Conservation (phyloP, 1,284 basidiomycete species). For the Rhodofomes roseus region DNA sequence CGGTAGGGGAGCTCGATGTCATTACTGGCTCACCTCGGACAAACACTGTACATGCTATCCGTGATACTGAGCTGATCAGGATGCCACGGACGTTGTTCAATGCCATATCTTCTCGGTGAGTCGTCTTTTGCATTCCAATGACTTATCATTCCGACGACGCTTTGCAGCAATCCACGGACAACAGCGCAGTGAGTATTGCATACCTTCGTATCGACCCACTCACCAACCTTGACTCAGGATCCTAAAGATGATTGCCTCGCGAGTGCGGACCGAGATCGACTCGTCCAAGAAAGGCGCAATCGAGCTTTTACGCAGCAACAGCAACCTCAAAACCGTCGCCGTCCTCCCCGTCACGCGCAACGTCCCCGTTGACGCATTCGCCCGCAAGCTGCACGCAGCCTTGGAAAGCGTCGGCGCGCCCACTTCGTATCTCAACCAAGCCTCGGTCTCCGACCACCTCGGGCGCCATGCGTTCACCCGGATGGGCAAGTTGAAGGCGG, state of each 20-base stretch:
- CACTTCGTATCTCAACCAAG: slow-evolving; percentile 89
- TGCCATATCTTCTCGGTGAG: slow-evolving; percentile 83
- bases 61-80: slow-evolving; percentile 95
- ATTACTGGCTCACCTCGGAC: slow-evolving; percentile 89
- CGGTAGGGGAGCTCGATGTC: slow-evolving; percentile 91
- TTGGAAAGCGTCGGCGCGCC: slow-evolving; percentile 87
- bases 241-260: slow-evolving; percentile 88
- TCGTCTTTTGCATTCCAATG: slow-evolving; percentile 1
- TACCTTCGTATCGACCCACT: not conserved
- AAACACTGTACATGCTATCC: slow-evolving; percentile 95
- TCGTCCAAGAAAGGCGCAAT: slow-evolving; percentile 46
- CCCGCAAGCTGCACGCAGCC: slow-evolving; percentile 82
- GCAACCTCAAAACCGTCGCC: slow-evolving; percentile 92
- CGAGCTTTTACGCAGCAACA: slow-evolving; percentile 74
- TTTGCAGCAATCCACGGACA: slow-evolving; percentile 82
- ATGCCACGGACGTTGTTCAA: slow-evolving; percentile 99
- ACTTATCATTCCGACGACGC: slow-evolving; percentile 2
- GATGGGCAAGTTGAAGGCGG: slow-evolving; percentile 93
- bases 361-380: slow-evolving; percentile 86
- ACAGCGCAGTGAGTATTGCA: slow-evolving; percentile 78
- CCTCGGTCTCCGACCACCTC: slow-evolving; percentile 84
- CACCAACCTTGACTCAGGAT: slow-evolving; percentile 42
- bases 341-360: slow-evolving; percentile 79
- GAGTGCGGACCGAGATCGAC: slow-evolving; percentile 83
- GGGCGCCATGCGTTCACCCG: slow-evolving; percentile 91